Conservation (phyloP, 345 rosid species). For the Anacardium occidentale region DNA sequence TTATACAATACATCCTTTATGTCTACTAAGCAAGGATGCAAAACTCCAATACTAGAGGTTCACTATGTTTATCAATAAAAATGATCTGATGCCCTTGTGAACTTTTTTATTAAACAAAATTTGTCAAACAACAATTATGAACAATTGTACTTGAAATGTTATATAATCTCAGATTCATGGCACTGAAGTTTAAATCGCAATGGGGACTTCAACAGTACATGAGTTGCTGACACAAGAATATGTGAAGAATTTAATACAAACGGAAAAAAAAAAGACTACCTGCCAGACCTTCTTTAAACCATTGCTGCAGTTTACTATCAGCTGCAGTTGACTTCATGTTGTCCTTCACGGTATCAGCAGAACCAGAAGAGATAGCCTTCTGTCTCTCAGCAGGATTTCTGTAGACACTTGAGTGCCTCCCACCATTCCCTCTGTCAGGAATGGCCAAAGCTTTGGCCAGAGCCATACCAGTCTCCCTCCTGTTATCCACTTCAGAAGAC, state of each 20-base stretch:
- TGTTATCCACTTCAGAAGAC: too few species aligned
- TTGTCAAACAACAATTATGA: neutral
- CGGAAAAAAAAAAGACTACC: slow-evolving; percentile 41
- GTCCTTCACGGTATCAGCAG: too few species aligned
- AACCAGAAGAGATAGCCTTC: too few species aligned
- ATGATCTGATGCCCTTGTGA: neutral
- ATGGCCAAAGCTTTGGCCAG: too few species aligned
- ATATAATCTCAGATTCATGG: neutral
- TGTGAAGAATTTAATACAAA: neutral
- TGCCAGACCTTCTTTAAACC: slow-evolving; percentile 98
- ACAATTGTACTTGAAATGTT: neutral
- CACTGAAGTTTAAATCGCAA: neutral
- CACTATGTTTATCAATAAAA: neutral
- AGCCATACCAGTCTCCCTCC: too few species aligned
- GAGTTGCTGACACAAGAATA: neutral
- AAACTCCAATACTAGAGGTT: neutral
- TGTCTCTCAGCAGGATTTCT: too few species aligned
- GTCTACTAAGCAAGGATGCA: neutral
- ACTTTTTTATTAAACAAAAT: neutral
- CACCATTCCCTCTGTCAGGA: too few species aligned
- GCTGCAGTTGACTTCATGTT: slow-evolving; percentile 28
- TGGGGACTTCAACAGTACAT: neutral
- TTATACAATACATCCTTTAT: neutral
- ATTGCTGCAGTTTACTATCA: slow-evolving; percentile 87
- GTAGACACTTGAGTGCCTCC: too few species aligned